Conservation (phyloP, 176 grass and related monocot species). For the Paspalum vaginatum region DNA sequence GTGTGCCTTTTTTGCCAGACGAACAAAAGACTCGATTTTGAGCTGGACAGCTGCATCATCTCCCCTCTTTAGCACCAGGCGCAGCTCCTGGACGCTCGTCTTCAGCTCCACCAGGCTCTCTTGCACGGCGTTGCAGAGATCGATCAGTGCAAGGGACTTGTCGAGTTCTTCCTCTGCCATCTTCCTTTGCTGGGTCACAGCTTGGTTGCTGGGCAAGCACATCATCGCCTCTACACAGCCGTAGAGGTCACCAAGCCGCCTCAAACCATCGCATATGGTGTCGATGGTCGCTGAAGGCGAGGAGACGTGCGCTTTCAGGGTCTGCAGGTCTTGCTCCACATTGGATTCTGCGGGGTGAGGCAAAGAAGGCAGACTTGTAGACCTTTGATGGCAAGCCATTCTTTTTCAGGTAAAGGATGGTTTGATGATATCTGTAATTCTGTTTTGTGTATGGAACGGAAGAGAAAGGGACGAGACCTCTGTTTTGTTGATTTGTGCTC, state of each 20-base stretch:
- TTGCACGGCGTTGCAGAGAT: conserved; percentile 40
- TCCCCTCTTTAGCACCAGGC: conserved; percentile 40
- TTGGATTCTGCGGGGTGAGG: conserved; percentile 21
- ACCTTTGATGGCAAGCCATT: conserved; percentile 58
- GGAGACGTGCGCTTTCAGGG: conserved; percentile 21
- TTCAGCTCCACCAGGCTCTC: conserved; percentile 40
- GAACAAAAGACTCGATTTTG: conserved; percentile 35
- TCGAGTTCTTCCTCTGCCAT: conserved; percentile 49
- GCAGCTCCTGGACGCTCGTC: conserved; percentile 31
- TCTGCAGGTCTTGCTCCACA: conserved; percentile 45
- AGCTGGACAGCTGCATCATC: conserved; percentile 8
- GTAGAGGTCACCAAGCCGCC: conserved; percentile 38
- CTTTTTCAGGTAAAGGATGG: not conserved
- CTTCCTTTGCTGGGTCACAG: conserved; percentile 16
- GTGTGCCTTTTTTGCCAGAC: conserved; percentile 23
- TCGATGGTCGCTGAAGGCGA: conserved; percentile 12
- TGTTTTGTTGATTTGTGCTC: conserved; percentile 17
- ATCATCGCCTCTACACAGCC: conserved; percentile 38
- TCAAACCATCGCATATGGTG: not conserved
- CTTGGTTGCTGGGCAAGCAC: conserved; percentile 51
- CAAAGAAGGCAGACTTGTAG: conserved; percentile 48
- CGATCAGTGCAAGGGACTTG: conserved; percentile 45
- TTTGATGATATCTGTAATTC: not conserved
- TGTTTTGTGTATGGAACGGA: conserved; percentile 12
- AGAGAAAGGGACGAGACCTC: not conserved